Base-by-base conservation (phyloP, 2,329 filamentous ascomycete genomes). In the Aspergillus sojae region DNA sequence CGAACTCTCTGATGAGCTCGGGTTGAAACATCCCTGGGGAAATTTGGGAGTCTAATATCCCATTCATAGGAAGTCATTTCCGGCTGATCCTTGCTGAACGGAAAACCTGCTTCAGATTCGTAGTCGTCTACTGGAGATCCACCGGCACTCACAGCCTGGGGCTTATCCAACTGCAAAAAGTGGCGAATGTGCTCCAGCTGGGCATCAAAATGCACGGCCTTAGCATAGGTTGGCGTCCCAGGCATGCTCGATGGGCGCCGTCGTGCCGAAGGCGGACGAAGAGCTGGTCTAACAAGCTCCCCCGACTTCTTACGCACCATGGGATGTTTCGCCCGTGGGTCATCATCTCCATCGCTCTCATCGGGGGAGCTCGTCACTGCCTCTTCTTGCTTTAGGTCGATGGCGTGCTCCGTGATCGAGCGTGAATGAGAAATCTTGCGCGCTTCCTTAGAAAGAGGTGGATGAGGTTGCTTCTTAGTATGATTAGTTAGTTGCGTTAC, bases 261-360 rank as follows among this genome's bases (percentile, higher is more conserved):
- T 68, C 87, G 86, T n/a, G 81, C 77, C 16, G 91, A 91, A 14
- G 92, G 84, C 45, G 90, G 88, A 57, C 95, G 89, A 58, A 99
- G 86, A 23, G 95, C 95, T 14, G 95, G 95, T 71, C 95, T 90
- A 62, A 99, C 95, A 41, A 99, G 85, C 80, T 99, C 95, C 39
- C 95, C 95, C 45, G 95, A 98, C 85, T 99, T 99, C 83, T 99
- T 99, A 72, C 95, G 89, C 12, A 99, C 89, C 88, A 98, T 96
- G 60, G 89, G 89, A n/a, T 94, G 93, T 80, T 95, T 96, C 71
- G 81, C 84, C 64, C 87, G 84, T 69, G 83, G 84, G 53, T 85
- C 85, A 36, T 90, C 89, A 65, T 91, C 88, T 56, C 89, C 88
- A 0, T 77, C 78, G 61, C 79, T 79, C 21, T 81, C 79, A 41